Evolutionary conservation across 345 rosid species (phyloP), one percentile per base, ranked within the genome.

Genomic region (Pugionium cornutum): DNA sequence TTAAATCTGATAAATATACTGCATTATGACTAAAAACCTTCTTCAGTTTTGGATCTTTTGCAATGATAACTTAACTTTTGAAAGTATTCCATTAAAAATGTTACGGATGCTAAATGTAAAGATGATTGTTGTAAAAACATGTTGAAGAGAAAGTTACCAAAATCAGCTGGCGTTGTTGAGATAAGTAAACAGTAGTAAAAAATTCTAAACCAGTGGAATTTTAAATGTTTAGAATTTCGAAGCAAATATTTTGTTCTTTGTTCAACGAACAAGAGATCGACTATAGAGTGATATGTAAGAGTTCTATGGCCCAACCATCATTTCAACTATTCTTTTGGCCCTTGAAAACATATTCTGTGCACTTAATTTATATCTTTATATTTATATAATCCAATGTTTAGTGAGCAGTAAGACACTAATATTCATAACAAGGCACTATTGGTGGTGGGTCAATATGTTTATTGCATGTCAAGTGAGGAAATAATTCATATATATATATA

Each of bases 401-500:
- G 50, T 64, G 26, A 52, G 59, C 27, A 18, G 51, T 53, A 34
- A 46, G 26, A 53, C 52, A 25, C 37, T 32, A 42, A 33, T 42
- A 42, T 41, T 64, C 7, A 32, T 41, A 52, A 64, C 42, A 32
- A 27, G 30, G 31, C 31, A 11, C 47, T 8, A 55, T 9, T 31
- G 31, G 5, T 36, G 62, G 36, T 64, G 49, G 58, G 58, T 29
- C 47, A 5, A 41, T 52, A 64, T 26, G 35, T 66, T 32, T 28
- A 53, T 44, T 46, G 28, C 53, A n/a, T 66, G 18, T 18, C n/a
- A 28, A 46, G 31, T n/a, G 37, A 66, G 11, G 48, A 56, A 67
- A 67, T 67, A n/a, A 47, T 39, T 67, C 3, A 2, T 35, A 8
- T 36, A n/a, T 54, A 44, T 7, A 18, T 18, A 18, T 18, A 18